Evolutionary conservation across 495 filamentous ascomycete genomes (phyloP).

Genomic region (Podospora comata): DNA sequence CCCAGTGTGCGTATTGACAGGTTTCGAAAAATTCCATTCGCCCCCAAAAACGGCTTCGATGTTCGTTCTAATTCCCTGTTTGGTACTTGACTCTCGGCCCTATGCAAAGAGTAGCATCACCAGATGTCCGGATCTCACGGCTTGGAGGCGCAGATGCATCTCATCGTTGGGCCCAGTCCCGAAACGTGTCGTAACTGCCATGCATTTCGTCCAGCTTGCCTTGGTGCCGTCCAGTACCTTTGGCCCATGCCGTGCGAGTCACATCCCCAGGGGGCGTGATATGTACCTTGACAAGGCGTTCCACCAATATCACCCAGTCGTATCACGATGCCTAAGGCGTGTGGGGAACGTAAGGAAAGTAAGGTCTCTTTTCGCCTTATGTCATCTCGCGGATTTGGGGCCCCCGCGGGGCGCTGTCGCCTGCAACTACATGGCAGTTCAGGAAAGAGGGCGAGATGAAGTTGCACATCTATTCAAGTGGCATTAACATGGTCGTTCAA

Average conservation of each 20-base stretch:
- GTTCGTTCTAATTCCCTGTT: constrained; percentile 11
- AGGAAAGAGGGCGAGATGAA: constrained; percentile 8
- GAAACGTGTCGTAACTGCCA: constrained; percentile 1
- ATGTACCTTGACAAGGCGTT: constrained; percentile 10
- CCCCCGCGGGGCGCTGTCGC: constrained; percentile 15
- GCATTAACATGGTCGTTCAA: background rate
- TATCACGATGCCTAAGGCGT: constrained; percentile 11
- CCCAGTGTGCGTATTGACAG: background rate
- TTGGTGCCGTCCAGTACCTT: background rate
- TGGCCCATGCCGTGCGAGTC: constrained; percentile 19
- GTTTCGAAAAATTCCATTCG: constrained; percentile 11
- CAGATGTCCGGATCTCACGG: constrained; percentile 14
- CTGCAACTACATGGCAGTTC: constrained; percentile 14
- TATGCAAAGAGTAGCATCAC: constrained; percentile 10
- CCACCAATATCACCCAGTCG: constrained; percentile 8
- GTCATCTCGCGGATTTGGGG: constrained; percentile 19
- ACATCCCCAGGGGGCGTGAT: constrained; percentile 6
- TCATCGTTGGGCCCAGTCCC: background rate
- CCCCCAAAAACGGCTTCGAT: constrained; percentile 14
- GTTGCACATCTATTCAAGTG: background rate
- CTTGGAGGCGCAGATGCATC: background rate
- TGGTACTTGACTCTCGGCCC: constrained; percentile 9
- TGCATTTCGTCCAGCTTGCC: background rate
- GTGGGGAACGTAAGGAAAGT: constrained; percentile 12
- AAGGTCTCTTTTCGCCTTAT: constrained; percentile 17